Conservation (phyloP, 306 rosid species). For the Castanea mollissima region DNA sequence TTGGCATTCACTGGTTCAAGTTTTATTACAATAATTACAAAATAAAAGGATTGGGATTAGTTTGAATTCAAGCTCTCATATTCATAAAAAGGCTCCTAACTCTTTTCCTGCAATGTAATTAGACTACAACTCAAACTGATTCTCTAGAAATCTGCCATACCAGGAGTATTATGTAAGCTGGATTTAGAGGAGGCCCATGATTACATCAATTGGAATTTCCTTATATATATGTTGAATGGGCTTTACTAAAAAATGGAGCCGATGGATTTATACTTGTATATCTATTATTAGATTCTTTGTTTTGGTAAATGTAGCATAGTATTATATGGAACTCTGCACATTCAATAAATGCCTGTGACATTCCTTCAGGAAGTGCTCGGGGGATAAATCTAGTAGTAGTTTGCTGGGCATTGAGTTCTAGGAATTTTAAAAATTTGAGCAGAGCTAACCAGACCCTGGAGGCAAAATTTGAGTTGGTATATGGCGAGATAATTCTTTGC, state of each 20-base stretch:
- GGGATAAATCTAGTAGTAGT: constrained; percentile 77
- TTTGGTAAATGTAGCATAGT: background rate
- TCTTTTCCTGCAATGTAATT: background rate
- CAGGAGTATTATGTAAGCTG: too few relatives aligned
- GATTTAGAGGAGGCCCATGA: too few relatives aligned
- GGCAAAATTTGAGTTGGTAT: constrained; percentile 34
- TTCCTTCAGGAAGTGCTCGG: constrained; percentile 65
- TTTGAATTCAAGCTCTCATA: background rate
- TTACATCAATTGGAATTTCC: too few relatives aligned
- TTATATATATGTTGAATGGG: too few relatives aligned
- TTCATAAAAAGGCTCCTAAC: background rate
- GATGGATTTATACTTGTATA: too few relatives aligned
- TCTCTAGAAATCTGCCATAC: too few relatives aligned
- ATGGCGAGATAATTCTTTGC: constrained; percentile 13
- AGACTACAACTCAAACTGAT: too few relatives aligned
- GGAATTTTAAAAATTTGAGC: constrained; percentile 82
- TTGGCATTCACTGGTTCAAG: background rate
- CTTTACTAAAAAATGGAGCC: background rate
- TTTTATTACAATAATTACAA: background rate
- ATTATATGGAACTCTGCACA: background rate
- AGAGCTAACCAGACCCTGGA: constrained; percentile 94
- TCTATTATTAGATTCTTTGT: too few relatives aligned
- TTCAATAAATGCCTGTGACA: constrained; percentile 83
- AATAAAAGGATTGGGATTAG: too few relatives aligned
- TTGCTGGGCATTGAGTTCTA: constrained; percentile 90